Evolutionary conservation across 2,329 filamentous ascomycete genomes (phyloP), one percentile per base, ranked within the genome.

Genomic region (Colletotrichum eleusines): DNA sequence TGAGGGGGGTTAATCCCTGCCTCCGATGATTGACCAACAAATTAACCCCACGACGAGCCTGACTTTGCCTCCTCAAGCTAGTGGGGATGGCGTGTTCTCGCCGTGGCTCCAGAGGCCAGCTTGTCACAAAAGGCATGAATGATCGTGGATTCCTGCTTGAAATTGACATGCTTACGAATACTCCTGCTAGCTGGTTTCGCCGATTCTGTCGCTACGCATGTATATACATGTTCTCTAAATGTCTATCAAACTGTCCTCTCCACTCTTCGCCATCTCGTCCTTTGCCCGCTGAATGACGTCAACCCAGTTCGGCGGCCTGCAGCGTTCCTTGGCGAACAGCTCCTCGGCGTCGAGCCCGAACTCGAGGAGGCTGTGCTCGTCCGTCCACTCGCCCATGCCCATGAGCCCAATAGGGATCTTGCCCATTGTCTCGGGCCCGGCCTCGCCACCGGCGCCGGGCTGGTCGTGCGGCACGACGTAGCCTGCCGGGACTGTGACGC

Each of bases 321-420:
- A 72, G 64, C 76, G 78, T 58, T 78, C 73, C 58, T 80, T 80
- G 0, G 75, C 76, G 8, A 81, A 81, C 2, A 82, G 74, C 23
- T 79, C 77, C 74, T 87, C 85, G 0, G 80, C 82, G 58, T 87
- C 84, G 3, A 83, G 76, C 0, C 83, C 87, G 70, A 88, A 87
- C 53, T 81, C 77, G 59, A 89, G 71, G 73, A 89, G 74, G 3
- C 80, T 78, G 62, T 85, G 81, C 75, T 89, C 87, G 5, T 80
- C 80, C 1, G 84, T 85, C 87, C 87, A 89, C 74, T 88, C 87
- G 0, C 84, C 86, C 57, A 83, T 85, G 1, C 83, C 86, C 86
- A 89, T 88, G 40, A 89, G 75, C 1, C 87, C 87, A 3, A 88
- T 81, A 0, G 87, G 86, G 0, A 88, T 78, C 70, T 82, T 83